A percentile compares a stretch with the other conserved stretches of the same genome.
Evolutionary conservation across 306 rosid species (phyloP).

Genomic region (Medicago arabica): DNA sequence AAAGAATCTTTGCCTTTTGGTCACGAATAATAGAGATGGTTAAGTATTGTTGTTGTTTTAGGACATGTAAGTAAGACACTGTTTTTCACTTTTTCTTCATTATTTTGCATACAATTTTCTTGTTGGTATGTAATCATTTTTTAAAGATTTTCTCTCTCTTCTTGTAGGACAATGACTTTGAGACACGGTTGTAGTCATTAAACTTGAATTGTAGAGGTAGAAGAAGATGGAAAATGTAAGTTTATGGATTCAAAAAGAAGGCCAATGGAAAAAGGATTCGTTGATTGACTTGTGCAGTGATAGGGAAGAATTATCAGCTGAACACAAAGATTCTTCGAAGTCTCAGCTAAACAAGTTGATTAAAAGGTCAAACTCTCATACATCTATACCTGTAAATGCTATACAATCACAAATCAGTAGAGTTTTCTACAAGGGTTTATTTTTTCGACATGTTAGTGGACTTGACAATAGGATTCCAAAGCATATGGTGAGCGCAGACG

Average conservation of each 20-base stretch:
- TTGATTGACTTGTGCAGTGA: conserved; percentile 43
- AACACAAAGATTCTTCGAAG: conserved; percentile 52
- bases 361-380: conserved; percentile 59
- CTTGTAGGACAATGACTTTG: conserved; percentile 43
- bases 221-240: conserved; percentile 67
- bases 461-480: conserved; percentile 73
- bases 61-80: neutral
- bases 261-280: too few relatives aligned
- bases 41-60: conserved; percentile 29
- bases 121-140: conserved; percentile 3
- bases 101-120: conserved; percentile 11
- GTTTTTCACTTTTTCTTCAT: neutral
- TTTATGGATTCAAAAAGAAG: conserved; percentile 50
- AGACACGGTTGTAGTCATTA: conserved; percentile 38
- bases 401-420: conserved; percentile 62
- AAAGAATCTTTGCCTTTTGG: neutral
- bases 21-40: conserved; percentile 17
- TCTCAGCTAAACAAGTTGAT: conserved; percentile 62
- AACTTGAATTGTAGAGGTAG: conserved; percentile 46
- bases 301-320: conserved; percentile 54
- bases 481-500: conserved; percentile 79
- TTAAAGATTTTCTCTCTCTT: neutral
- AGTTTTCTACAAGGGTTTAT: conserved; percentile 52
- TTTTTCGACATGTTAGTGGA: conserved; percentile 55
- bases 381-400: conserved; percentile 56